Conservation (phyloP, 2,329 filamentous ascomycete species). For the Capronia americana region DNA sequence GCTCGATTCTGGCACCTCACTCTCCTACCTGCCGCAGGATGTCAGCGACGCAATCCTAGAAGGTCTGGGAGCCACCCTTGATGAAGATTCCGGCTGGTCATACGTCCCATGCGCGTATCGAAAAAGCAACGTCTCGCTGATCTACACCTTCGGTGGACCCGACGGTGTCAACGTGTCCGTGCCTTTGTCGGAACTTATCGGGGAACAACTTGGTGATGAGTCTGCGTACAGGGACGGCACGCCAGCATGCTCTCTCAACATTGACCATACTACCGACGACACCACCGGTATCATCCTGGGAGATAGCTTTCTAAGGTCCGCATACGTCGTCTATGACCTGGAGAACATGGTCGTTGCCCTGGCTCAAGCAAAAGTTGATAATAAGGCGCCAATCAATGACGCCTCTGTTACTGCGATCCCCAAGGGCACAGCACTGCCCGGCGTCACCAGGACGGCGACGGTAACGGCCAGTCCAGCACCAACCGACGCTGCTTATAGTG, state of each 20-base stretch:
- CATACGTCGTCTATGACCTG: constrained; percentile 78
- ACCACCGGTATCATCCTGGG: constrained; percentile 65
- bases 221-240: constrained; percentile 51
- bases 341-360: constrained; percentile 73
- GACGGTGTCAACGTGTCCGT: constrained; percentile 42
- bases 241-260: constrained; percentile 53
- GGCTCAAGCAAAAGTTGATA: constrained; percentile 65
- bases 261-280: constrained; percentile 54
- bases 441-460: constrained; percentile 14
- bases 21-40: constrained; percentile 70
- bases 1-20: constrained; percentile 75
- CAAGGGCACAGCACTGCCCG: constrained; percentile 21
- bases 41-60: constrained; percentile 60
- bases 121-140: constrained; percentile 46
- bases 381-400: constrained; percentile 49
- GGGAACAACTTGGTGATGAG: constrained; percentile 49
- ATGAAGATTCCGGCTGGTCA: constrained; percentile 53
- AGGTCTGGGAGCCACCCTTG: constrained; percentile 59
- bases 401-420: constrained; percentile 18
- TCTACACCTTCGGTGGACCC: constrained; percentile 61
- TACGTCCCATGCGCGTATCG: constrained; percentile 52
- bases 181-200: constrained; percentile 61
- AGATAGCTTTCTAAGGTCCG: constrained; percentile 76
- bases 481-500: not conserved
- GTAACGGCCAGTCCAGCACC: constrained; percentile 3